Base-by-base conservation (phyloP, 2,329 filamentous ascomycete species). In the Penicillium brevicompactum region DNA sequence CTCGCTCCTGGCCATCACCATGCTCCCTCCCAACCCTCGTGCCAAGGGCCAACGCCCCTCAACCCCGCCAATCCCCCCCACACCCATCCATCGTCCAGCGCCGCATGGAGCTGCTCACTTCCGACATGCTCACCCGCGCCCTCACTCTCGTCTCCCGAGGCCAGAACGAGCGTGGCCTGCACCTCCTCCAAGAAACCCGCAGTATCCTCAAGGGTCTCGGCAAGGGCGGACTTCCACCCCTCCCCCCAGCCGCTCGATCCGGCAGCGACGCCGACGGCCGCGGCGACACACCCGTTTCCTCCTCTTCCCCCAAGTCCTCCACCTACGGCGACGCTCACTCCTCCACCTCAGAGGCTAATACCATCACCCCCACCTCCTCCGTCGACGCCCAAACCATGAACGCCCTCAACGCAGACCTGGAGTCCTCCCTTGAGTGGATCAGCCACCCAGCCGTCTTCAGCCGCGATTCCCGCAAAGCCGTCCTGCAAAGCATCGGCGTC, bases 31-130 rank as follows among this genome's bases (percentile, higher is more conserved):
- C 2, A 80, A 81, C 24, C 83, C 82, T 51, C 84, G 84, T 58
- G 87, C 87, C 76, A 88, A 84, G 58, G 78, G 84, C 62, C 74
- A 72, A 46, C 71, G 81, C 57, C 76, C 83, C 53, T 56, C 74
- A 53, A 84, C 87, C 14, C 91, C 92, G 13, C 90, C 92, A 1
- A 99, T 99, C 58, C 94, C 94, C 94, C 13, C 93, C 94, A 44
- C 94, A 97, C 70, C 92, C 94, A 4, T 91, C 88, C 59, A 92
- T 99, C 56, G 93, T 99, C 6, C 94, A 99, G 76, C 86, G 94
- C 40, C 89, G 94, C 44, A 99, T 99, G 94, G 94, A 99, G 75
- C 81, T 99, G 30, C 83, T 99, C 50, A 97, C 94, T 2, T 97
- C 93, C 1, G 94, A 99, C 72, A 99, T 99, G 94, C 84, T 99